A percentile compares a stretch with the other conserved stretches of the same genome.
Evolutionary conservation across 108 stramenopile genomes (phyloP).

Genomic region (Conticribra weissflogii): DNA sequence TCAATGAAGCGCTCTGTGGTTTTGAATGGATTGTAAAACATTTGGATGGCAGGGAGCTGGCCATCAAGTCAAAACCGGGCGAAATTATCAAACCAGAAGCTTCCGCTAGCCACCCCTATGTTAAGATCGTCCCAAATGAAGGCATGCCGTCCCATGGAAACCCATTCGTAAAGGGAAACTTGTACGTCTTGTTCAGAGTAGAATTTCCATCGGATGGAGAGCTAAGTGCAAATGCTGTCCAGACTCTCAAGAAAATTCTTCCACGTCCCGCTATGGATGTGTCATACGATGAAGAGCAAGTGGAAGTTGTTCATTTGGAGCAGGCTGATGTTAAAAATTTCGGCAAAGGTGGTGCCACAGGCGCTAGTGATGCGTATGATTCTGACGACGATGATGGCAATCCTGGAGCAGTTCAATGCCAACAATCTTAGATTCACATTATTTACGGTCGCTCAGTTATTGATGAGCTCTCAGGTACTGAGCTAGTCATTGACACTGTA

Average conservation of each 20-base stretch:
- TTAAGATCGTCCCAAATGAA: conserved; percentile 90
- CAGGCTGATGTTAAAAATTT: conserved; percentile 80
- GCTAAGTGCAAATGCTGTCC: conserved; percentile 52
- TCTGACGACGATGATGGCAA: conserved; percentile 72
- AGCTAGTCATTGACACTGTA: no score
- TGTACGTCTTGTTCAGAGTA: conserved; percentile 94
- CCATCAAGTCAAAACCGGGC: conserved; percentile 88
- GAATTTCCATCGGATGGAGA: conserved; percentile 83
- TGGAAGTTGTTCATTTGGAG: conserved; percentile 82
- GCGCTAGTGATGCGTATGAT: conserved; percentile 66
- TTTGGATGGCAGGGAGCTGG: conserved; percentile 89
- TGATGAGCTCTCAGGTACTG: no score
- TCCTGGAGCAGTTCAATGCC: conserved; percentile 80
- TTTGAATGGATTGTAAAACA: conserved; percentile 92
- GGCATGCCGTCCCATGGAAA: conserved; percentile 96
- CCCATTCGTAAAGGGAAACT: conserved; percentile 94
- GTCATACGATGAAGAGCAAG: conserved; percentile 76
- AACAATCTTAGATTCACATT: conserved; percentile 83
- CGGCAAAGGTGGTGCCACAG: conserved; percentile 77
- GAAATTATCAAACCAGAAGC: conserved; percentile 86
- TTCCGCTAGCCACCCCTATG: conserved; percentile 71
- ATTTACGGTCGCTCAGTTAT: no score
- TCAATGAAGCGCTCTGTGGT: conserved; percentile 97
- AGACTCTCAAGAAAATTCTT: conserved; percentile 62
- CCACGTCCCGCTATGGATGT: conserved; percentile 78